Evolutionary conservation across 169 alveolate genomes (phyloP).

Genomic region (Plasmodium gallinaceum): DNA sequence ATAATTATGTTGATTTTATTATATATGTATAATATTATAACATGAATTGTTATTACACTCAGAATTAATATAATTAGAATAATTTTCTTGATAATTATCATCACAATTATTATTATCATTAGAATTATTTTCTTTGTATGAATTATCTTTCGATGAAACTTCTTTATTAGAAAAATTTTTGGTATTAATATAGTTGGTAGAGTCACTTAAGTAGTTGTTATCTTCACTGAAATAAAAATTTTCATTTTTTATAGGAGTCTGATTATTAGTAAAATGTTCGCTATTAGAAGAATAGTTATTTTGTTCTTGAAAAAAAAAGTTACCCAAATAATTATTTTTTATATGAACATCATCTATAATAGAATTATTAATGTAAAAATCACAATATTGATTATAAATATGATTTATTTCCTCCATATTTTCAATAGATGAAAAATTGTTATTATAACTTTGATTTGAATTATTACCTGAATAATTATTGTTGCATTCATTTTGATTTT

Average conservation of each 20-base stretch:
- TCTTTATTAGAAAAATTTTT: constrained; percentile 15
- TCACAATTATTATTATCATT: constrained; percentile 31
- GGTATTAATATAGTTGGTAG: constrained; percentile 30
- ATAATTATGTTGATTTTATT: background rate
- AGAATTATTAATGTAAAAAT: constrained; percentile 26
- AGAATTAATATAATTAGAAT: constrained; percentile 38
- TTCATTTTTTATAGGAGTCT: constrained; percentile 21
- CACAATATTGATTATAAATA: constrained; percentile 45
- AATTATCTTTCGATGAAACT: constrained; percentile 20
- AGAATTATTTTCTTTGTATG: constrained; percentile 32
- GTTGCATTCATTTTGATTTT: background rate
- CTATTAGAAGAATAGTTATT: constrained; percentile 34
- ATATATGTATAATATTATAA: constrained; percentile 57
- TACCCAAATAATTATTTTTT: constrained; percentile 23
- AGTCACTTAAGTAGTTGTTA: constrained; percentile 38
- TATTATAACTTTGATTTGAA: background rate
- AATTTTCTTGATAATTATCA: constrained; percentile 63
- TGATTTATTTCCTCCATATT: constrained; percentile 30
- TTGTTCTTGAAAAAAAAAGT: constrained; percentile 35
- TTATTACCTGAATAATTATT: constrained; percentile 15
- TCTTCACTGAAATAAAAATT: constrained; percentile 43
- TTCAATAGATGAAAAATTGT: constrained; percentile 8
- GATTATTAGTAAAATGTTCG: constrained; percentile 39
- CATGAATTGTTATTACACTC: constrained; percentile 68
- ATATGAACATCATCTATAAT: constrained; percentile 30